These are phyloP conservation scores for Mucor sp. DNA, from an alignment of 371 early-diverging fungal species.

Conservation along the genomic window DNA sequence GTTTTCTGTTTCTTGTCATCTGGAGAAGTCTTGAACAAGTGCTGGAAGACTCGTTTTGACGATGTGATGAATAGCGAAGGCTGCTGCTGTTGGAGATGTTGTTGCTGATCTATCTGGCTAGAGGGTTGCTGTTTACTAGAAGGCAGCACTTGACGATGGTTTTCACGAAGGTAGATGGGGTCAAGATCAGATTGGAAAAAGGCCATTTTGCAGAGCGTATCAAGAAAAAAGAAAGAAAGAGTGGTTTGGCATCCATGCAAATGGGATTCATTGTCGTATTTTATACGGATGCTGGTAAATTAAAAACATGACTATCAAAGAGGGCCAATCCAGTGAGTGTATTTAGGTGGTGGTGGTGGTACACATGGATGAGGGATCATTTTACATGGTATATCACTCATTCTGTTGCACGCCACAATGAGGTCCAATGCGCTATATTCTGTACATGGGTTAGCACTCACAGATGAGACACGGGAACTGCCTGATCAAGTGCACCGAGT, in stretches of 20 bases:
- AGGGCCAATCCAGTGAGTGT: not conserved
- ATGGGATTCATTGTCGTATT: not conserved
- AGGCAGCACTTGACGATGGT: constrained; percentile 7
- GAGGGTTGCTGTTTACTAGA: not conserved
- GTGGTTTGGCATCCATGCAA: not conserved
- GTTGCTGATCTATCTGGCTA: not conserved
- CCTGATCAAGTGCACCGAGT: too few relatives aligned
- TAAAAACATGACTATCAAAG: not conserved
- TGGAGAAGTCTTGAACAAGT: constrained; percentile 12
- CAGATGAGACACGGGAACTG: too few relatives aligned
- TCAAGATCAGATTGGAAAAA: constrained; percentile 24
- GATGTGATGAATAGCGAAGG: not conserved
- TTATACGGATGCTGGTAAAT: not conserved
- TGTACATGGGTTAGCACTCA: too few relatives aligned
- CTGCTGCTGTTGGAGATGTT: not conserved
- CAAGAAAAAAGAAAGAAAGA: not conserved
- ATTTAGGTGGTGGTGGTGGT: not conserved
- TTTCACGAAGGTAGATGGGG: constrained; percentile 23
- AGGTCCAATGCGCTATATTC: too few relatives aligned
- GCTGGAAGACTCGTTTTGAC: constrained; percentile 2
- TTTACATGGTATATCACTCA: not conserved
- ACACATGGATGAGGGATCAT: not conserved
- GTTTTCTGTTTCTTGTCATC: constrained; percentile 2
- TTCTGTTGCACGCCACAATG: too few relatives aligned
- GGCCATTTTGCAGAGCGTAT: constrained; percentile 7